Evolutionary conservation across 441 rosid genomes (phyloP).

Genomic region (Metrosideros polymorpha): DNA sequence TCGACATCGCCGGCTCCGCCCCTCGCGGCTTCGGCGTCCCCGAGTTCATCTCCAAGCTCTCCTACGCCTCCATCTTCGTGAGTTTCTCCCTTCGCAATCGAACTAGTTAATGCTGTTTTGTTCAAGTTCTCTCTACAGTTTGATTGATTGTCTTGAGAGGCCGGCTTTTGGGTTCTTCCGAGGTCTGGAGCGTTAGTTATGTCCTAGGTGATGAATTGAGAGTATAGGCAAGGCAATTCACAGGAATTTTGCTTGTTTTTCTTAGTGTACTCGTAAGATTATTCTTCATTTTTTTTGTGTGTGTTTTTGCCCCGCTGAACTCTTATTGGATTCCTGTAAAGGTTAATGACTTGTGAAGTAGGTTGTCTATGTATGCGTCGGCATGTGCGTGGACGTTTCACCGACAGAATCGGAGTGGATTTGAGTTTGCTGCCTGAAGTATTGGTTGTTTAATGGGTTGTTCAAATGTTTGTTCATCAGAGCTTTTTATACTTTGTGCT

Average conservation of each 20-base stretch:
- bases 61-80: constrained; percentile 64
- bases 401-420: background rate
- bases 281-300: background rate
- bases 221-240: background rate
- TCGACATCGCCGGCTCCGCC: constrained; percentile 83
- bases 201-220: background rate
- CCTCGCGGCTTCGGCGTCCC: constrained; percentile 87
- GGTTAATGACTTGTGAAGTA: background rate
- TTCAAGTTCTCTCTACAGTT: background rate
- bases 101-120: background rate
- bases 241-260: background rate
- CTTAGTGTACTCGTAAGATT: background rate
- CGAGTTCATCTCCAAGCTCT: constrained; percentile 64
- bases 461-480: background rate
- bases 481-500: background rate
- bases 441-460: background rate
- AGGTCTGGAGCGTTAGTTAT: background rate
- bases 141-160: background rate
- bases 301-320: background rate
- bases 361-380: background rate
- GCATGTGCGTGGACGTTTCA: background rate
- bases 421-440: background rate
- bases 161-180: background rate
- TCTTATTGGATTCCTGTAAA: background rate
- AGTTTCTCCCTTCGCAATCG: background rate